Evolutionary conservation across 2,329 filamentous ascomycete species (phyloP), one percentile per base, ranked within the genome.

Genomic region (Exophiala aquamarina): DNA sequence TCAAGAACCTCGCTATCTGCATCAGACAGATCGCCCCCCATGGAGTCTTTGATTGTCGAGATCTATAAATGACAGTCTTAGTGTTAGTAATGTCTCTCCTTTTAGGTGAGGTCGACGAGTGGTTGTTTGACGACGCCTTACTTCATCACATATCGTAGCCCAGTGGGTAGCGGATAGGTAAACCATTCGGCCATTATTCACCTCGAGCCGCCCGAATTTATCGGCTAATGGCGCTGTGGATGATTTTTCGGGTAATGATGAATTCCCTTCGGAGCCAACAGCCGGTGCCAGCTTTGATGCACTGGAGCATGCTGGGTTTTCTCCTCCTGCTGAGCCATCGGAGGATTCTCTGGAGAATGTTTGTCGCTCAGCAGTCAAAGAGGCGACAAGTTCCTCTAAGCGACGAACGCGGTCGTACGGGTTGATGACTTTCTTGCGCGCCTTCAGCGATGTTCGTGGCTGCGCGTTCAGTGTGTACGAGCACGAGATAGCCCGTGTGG

Each of bases 61-160:
- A 36, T 36, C 34, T 36, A 10, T 6, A n/a, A n/a, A n/a, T n/a
- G n/a, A n/a, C n/a, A n/a, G n/a, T n/a, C n/a, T n/a, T n/a, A n/a
- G n/a, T n/a, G n/a, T n/a, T n/a, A n/a, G n/a, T n/a, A n/a, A n/a
- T n/a, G n/a, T n/a, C n/a, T n/a, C n/a, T n/a, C n/a, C n/a, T n/a
- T n/a, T n/a, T n/a, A n/a, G n/a, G n/a, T n/a, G n/a, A n/a, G n/a
- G n/a, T n/a, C n/a, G n/a, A n/a, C n/a, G n/a, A n/a, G n/a, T n/a
- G n/a, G n/a, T n/a, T n/a, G n/a, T n/a, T n/a, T n/a, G n/a, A n/a
- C n/a, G n/a, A n/a, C n/a, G n/a, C n/a, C 39, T 5, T 11, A 42
- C 39, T 15, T 42, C 39, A 42, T 42, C 28, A 26, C 39, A 42
- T 3, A 42, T 42, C 3, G 39, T 17, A 3, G 39, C 39, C 39